Evolutionary conservation across 495 filamentous ascomycete genomes (phyloP), one percentile per base, ranked within the genome.

Genomic region (Hamigera avellanea): DNA sequence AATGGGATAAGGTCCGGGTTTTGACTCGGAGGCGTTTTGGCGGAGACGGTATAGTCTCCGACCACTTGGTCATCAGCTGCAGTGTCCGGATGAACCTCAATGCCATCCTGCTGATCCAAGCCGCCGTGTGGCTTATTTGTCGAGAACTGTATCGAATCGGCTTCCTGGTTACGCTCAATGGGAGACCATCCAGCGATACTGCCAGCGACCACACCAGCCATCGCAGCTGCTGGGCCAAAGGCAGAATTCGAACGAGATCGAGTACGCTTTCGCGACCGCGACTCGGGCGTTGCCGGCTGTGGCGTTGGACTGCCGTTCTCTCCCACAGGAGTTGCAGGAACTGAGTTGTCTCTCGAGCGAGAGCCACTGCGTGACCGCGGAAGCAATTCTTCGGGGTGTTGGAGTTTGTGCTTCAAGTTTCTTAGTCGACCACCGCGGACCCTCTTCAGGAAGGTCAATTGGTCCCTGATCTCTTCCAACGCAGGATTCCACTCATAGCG

Each of bases 181-280:
- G 87, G 87, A 33, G 86, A 93, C 86, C 84, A 93, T 28, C 84
- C 85, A 23, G 75, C 85, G 33, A 95, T 78, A 57, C 80, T 81
- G 35, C 84, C 86, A 25, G 86, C 87, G 39, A 95, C 78, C 33
- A 95, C 76, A 42, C 87, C 87, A 16, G 86, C 80, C 84, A 71
- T 68, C 23, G 86, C 85, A 19, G 83, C 78, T 3, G 85, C 82
- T 2, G 84, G 83, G 8, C 83, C 86, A 32, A 93, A 73, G 2
- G 81, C 77, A 0, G 85, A 93, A 58, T 87, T 93, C 4, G 86
- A 93, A 14, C 87, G 77, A 23, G 87, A 94, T 39, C 87, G 75
- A 21, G 71, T 77, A 43, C 75, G 80, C 36, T 69, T 71, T 18
- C 83, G 73, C 19, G 71, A 77, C 16, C 81, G 72, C 14, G 81